Percentiles rank a stretch among this genome's conserved stretches.
Conservation (phyloP, 1,139 yeast genomes). For the Zygoascus hellenicus region DNA sequence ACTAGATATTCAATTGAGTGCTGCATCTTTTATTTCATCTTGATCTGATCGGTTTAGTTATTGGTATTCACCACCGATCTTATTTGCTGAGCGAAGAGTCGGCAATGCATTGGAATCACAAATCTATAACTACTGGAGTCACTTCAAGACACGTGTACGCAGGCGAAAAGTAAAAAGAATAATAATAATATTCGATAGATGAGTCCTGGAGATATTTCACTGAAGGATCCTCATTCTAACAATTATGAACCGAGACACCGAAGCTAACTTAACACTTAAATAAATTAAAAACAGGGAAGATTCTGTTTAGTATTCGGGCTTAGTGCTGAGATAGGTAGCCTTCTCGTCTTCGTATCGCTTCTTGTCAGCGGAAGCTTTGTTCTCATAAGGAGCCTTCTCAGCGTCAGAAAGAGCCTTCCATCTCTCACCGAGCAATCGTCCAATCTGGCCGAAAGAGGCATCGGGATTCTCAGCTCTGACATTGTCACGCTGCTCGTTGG, state of each 20-base stretch:
- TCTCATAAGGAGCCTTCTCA: constrained; percentile 84
- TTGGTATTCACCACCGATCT: no score
- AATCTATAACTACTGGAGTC: no score
- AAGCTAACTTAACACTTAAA: constrained; percentile 5
- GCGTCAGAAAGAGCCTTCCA: constrained; percentile 87
- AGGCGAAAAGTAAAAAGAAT: no score
- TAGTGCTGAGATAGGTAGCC: constrained; percentile 57
- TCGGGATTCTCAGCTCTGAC: constrained; percentile 95
- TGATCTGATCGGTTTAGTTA: no score
- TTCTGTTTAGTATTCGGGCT: constrained; percentile 22
- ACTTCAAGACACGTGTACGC: no score
- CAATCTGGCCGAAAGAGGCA: constrained; percentile 64
- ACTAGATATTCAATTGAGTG: no score
- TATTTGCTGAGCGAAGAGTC: no score
- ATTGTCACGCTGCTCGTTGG: constrained; percentile 92
- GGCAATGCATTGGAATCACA: no score
- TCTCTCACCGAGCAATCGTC: constrained; percentile 73
- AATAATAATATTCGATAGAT: no score
- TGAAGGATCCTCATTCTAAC: background rate
- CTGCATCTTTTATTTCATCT: no score
- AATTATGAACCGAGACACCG: constrained; percentile 5
- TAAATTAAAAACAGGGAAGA: constrained; percentile 8
- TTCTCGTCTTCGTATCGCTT: constrained; percentile 95
- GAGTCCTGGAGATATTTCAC: no score
- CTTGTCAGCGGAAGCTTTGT: constrained; percentile 92